Percentiles rank a stretch among this genome's conserved stretches.
Conservation (phyloP, 75 land plant species). For the Cunninghamia lanceolata region DNA sequence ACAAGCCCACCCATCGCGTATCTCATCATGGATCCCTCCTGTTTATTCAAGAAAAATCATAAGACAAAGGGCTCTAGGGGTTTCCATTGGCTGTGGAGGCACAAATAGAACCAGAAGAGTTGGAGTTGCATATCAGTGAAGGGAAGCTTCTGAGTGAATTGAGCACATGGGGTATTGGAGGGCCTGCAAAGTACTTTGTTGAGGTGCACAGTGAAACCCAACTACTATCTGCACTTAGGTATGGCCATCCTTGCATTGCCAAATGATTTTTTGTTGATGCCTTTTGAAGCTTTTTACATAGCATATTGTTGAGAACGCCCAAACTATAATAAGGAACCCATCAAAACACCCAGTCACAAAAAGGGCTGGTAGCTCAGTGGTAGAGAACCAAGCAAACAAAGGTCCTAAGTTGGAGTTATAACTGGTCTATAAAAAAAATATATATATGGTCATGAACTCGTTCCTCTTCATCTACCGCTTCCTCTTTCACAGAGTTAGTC, state of each 20-base stretch:
- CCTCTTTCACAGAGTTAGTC: not conserved
- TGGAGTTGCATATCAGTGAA: not conserved
- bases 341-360: too few species aligned
- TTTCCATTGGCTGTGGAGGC: not conserved
- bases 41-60: not conserved
- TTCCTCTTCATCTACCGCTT: not conserved
- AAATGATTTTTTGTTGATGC: not conserved
- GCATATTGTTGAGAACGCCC: too few species aligned
- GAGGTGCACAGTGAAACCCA: conserved; percentile 36
- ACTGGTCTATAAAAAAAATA: too few species aligned
- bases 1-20: not conserved
- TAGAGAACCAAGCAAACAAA: too few species aligned
- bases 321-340: too few species aligned
- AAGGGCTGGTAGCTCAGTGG: too few species aligned
- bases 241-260: not conserved
- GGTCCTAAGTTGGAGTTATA: too few species aligned
- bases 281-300: not conserved
- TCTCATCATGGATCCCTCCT: not conserved
- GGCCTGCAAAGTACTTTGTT: conserved; percentile 56
- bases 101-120: not conserved
- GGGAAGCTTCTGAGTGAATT: conserved; percentile 56
- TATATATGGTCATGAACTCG: too few species aligned
- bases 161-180: conserved; percentile 72
- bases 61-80: not conserved
- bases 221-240: conserved; percentile 53